Base-by-base conservation (phyloP, 768 basidiomycete species). In the Royoungia palumana region DNA sequence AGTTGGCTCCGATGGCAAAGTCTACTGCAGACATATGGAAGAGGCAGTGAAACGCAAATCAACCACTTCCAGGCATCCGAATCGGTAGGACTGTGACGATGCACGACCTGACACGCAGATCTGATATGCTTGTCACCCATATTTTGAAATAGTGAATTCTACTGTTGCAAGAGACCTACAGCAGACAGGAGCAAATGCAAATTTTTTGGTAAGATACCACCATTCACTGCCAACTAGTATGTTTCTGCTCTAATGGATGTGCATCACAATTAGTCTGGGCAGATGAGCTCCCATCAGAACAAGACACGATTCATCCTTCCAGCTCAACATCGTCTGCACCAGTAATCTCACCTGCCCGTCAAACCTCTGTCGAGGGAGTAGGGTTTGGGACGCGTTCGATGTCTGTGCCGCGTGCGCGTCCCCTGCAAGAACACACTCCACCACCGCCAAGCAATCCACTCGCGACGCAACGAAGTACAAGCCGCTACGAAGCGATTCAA, bases 1-100 rank as follows among this genome's bases (percentile, higher is more conserved):
- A n/a, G n/a, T 50, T 48, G 68, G 58, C 37, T 46, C 43, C n/a
- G 57, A 66, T 45, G 72, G 68, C 13, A 57, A 61, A 14, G 51
- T 78, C n/a, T 61, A 65, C 49, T 77, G 77, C 54, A 65, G 68
- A 21, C 72, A 75, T 40, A 55, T 57, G 13, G 58, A 72, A 28
- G 51, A 56, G 21, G 71, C 68, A 4, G 56, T 47, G 43, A 62
- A 58, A 28, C 63, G 55, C 12, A 72, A 60, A 13, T 73, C 74
- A 47, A 64, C 54, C 3, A 73, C 66, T 2, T 8, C 50, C 0
- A 48, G 30, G 21, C 70, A 76, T 51, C 67, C 64, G 9, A 57
- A 69, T 47, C 70, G 76, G 78, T 78, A 56, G 50, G 67, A 43
- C 49, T 55, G n/a, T n/a, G 17, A 40, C 24, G 37, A 41, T 25